phyloP scores from a whole-genome alignment of 306 rosid genomes.

The Clitoria ternatea region DNA sequence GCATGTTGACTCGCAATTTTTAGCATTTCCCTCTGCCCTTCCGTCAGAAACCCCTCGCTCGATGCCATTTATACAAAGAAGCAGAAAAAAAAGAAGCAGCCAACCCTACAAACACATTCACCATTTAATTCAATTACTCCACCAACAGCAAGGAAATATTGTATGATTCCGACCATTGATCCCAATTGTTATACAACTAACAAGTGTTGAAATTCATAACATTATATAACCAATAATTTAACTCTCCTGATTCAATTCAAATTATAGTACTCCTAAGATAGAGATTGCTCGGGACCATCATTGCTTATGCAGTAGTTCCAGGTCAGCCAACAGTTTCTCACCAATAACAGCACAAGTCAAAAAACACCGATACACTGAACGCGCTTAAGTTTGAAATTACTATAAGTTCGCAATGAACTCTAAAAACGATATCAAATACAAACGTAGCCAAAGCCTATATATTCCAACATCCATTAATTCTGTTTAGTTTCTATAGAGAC shows the following conservation, averaged over 20 bases:
- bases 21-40: constrained; percentile 77
- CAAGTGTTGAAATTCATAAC: no score
- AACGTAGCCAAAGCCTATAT: background rate
- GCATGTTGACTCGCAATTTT: constrained; percentile 73
- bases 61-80: constrained; percentile 60
- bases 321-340: no score
- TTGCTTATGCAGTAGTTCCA: no score
- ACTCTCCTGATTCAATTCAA: no score
- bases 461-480: background rate
- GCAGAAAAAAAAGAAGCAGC: background rate
- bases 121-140: constrained; percentile 5
- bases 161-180: no score
- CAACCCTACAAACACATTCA: constrained; percentile 2
- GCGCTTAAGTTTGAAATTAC: background rate
- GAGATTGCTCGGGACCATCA: no score
- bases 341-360: background rate
- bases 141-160: no score
- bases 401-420: background rate
- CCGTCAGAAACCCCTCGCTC: constrained; percentile 82
- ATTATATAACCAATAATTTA: no score
- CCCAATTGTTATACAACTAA: no score
- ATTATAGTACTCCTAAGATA: no score
- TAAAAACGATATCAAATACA: background rate
- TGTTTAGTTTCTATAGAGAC: background rate
- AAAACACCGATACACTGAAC: background rate